A percentile compares a stretch with the other conserved stretches of the same genome.
phyloP scores from a whole-genome alignment of 495 filamentous ascomycete genomes.

The Monascus purpureus region DNA sequence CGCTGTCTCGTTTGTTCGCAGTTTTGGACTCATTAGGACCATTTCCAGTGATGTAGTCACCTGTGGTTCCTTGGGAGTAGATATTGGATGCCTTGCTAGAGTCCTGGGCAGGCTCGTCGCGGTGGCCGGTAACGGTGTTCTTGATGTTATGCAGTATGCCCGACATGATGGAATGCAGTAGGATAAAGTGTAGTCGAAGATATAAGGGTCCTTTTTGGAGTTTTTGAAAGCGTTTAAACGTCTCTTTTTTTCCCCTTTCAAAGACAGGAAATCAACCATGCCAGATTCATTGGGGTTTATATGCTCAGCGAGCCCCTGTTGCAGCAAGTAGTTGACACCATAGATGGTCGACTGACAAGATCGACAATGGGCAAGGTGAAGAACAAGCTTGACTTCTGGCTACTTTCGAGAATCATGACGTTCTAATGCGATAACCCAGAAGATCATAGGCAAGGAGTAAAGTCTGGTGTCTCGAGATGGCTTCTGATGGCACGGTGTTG shows the following conservation, averaged over 20 bases:
- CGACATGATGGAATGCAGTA: conserved; percentile 39
- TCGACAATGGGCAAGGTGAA: not conserved
- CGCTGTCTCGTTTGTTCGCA: conserved; percentile 24
- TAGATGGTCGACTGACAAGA: no score
- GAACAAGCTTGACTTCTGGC: not conserved
- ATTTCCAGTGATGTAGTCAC: not conserved
- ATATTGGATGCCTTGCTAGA: conserved; percentile 8
- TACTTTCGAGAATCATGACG: conserved; percentile 10
- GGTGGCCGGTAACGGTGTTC: conserved; percentile 40
- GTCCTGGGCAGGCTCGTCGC: conserved; percentile 9
- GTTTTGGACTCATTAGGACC: conserved; percentile 18
- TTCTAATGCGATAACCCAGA: conserved; percentile 4
- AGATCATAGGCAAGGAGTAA: no score
- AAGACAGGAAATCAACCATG: not conserved
- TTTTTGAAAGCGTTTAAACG: conserved; percentile 1
- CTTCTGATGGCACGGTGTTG: not conserved
- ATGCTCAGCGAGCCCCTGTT: no score
- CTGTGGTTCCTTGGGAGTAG: conserved; percentile 17
- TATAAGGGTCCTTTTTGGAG: not conserved
- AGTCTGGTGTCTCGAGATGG: not conserved
- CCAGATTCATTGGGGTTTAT: not conserved
- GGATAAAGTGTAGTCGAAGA: not conserved
- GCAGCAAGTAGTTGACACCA: no score
- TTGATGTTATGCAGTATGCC: conserved; percentile 60
- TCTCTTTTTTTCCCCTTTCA: not conserved